Conservation (phyloP, 768 basidiomycete genomes). For the Vararia minispora region DNA sequence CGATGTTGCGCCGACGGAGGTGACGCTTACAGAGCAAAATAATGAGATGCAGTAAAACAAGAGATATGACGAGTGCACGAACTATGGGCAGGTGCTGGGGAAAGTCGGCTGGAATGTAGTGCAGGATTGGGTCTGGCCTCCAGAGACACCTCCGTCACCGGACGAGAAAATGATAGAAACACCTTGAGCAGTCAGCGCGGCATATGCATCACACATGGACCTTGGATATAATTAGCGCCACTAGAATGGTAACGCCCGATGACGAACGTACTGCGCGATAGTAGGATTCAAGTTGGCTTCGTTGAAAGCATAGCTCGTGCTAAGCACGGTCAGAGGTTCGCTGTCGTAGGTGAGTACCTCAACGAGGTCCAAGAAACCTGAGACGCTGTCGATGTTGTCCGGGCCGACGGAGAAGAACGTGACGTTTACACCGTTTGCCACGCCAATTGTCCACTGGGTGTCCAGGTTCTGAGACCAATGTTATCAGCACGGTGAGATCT, state of each 20-base stretch:
- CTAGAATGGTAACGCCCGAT: background rate
- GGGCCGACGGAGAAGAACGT: constrained; percentile 17
- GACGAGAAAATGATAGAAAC: constrained; percentile 26
- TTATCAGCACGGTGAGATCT: background rate
- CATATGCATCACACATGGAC: constrained; percentile 24
- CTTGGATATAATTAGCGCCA: constrained; percentile 7
- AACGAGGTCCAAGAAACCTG: constrained; percentile 1
- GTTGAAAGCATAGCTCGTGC: constrained; percentile 23
- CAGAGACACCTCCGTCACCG: constrained; percentile 27
- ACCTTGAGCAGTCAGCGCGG: constrained; percentile 25
- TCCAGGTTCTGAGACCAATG: constrained; percentile 20
- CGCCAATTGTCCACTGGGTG: constrained; percentile 24
- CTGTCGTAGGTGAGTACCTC: constrained; percentile 4
- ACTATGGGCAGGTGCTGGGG: constrained; percentile 26
- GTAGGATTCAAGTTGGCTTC: constrained; percentile 15
- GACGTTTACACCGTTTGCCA: constrained; percentile 17
- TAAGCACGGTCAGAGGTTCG: constrained; percentile 10
- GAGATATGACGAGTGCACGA: constrained; percentile 1
- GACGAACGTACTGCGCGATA: constrained; percentile 17
- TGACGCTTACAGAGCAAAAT: background rate
- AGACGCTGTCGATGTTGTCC: constrained; percentile 7
- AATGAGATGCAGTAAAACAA: background rate
- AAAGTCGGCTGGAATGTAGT: constrained; percentile 23
- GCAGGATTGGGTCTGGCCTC: constrained; percentile 18
- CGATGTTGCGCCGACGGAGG: background rate